Conservation (phyloP, 2,329 filamentous ascomycete genomes). For the Talaromyces rugulosus region DNA sequence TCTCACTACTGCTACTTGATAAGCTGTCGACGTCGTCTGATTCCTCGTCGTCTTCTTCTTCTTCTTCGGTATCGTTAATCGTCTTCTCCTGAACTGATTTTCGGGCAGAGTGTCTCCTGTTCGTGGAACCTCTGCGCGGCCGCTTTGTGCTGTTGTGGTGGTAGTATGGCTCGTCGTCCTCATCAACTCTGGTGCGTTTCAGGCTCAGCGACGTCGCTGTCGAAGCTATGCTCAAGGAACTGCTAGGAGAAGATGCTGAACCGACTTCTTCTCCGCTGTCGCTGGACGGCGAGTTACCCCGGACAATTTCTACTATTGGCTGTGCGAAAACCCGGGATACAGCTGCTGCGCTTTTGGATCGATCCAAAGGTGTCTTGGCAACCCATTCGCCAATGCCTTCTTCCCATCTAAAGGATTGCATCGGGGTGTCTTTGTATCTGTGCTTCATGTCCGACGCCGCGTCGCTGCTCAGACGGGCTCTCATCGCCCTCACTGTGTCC, state of each 20-base stretch:
- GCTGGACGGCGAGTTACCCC: constrained; percentile 12
- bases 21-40: background rate
- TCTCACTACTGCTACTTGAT: background rate
- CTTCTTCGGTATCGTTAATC: background rate
- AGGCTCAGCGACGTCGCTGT: constrained; percentile 18
- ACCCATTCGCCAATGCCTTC: constrained; percentile 57
- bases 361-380: constrained; percentile 41
- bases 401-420: constrained; percentile 48
- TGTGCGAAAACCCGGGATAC: background rate
- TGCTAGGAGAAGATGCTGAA: constrained; percentile 14
- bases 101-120: constrained; percentile 4
- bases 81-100: constrained; percentile 1
- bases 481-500: constrained; percentile 22
- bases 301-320: constrained; percentile 10
- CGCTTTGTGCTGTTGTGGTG: background rate
- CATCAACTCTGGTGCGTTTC: constrained; percentile 1
- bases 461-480: background rate
- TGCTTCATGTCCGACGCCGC: constrained; percentile 10
- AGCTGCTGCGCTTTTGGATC: constrained; percentile 16
- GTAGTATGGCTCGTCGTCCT: background rate
- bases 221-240: constrained; percentile 26
- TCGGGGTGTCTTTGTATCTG: constrained; percentile 16
- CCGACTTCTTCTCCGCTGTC: constrained; percentile 16
- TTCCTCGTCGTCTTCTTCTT: background rate
- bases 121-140: background rate